Base-by-base conservation (phyloP, 2,329 filamentous ascomycete genomes). In the Ophiocordyceps camponoti-rufipedis region DNA sequence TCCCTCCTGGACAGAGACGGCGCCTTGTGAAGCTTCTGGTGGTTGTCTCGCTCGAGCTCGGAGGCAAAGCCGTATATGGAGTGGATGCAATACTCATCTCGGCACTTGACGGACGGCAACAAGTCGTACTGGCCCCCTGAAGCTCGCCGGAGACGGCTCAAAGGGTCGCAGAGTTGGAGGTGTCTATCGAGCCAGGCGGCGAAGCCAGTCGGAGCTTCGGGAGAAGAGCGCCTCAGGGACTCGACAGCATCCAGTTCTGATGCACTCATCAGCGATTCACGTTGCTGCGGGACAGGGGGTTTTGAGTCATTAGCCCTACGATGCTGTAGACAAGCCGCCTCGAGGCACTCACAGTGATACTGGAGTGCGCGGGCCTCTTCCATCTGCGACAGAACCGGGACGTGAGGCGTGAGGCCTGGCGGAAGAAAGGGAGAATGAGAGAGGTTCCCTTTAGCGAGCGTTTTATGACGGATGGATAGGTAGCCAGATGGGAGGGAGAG, bases 271-370 rank as follows among this genome's bases (percentile, higher is more conserved):
- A 49, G 43, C 44, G 41, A 29, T 18, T 41, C 32, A 19, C 10
- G 28, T 18, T n/a, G 5, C 39, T 19, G 29, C 32, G 10, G 47
- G 43, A 46, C 42, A 48, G 43, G 45, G 44, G 44, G 33, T 39
- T 45, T 42, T n/a, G 18, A 31, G 42, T 19, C 16, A 39, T 46
- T 41, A 51, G 55, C 48, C 58, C 50, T 52, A 62, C 60, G 53
- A 49, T 62, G 54, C 47, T 60, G 56, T 45, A 72, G 55, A 52
- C 71, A 70, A 46, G 66, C 67, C 44, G 62, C 63, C 53, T 76
- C 71, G 46, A 77, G 68, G 55, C 70, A 74, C 58, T 77, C 73
- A 58, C 72, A 75, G 51, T 68, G 69, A 53, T 76, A 73, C 55
- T 77, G 73, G 45, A 76, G 58, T 35, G 66, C 63, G 46, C 73